Percentiles rank a stretch among this genome's conserved stretches.
These are phyloP conservation scores for Talaromyces amestolkiae DNA, from an alignment of 2,329 filamentous ascomycete species.

Conservation along the genomic window DNA sequence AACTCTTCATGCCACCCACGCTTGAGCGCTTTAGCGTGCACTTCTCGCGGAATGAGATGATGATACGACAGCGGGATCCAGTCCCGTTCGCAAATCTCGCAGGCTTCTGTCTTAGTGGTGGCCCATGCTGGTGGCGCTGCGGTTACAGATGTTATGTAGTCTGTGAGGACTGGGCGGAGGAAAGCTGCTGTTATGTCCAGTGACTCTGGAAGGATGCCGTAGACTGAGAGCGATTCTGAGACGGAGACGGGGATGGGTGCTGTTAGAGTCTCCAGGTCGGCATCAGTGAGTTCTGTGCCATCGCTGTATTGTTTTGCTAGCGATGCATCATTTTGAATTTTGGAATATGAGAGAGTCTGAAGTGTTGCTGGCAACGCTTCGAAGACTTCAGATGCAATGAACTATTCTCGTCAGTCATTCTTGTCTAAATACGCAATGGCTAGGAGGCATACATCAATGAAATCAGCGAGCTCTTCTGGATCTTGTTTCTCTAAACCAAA, in stretches of 20 bases:
- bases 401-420: slow-evolving; percentile 42
- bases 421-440: no score
- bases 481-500: slow-evolving; percentile 33
- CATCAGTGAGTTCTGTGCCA: slow-evolving; percentile 54
- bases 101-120: slow-evolving; percentile 57
- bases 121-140: slow-evolving; percentile 64
- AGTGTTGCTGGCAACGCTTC: slow-evolving; percentile 60
- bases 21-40: slow-evolving; percentile 73
- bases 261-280: slow-evolving; percentile 53
- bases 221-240: slow-evolving; percentile 65
- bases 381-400: slow-evolving; percentile 70
- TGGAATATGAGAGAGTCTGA: slow-evolving; percentile 60
- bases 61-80: slow-evolving; percentile 80
- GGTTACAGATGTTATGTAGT: slow-evolving; percentile 60
- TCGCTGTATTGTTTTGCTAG: slow-evolving; percentile 58
- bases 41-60: slow-evolving; percentile 75
- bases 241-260: slow-evolving; percentile 59
- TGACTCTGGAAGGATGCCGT: slow-evolving; percentile 57
- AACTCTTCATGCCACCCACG: slow-evolving; percentile 75
- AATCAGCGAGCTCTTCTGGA: slow-evolving; percentile 72
- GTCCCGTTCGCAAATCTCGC: slow-evolving; percentile 73
- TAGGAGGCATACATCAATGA: slow-evolving; percentile 59
- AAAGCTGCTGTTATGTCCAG: slow-evolving; percentile 51
- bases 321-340: slow-evolving; percentile 49
- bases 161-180: slow-evolving; percentile 60